Conservation (phyloP, 2,329 filamentous ascomycete species). For the Cladobotryum protrusum region DNA sequence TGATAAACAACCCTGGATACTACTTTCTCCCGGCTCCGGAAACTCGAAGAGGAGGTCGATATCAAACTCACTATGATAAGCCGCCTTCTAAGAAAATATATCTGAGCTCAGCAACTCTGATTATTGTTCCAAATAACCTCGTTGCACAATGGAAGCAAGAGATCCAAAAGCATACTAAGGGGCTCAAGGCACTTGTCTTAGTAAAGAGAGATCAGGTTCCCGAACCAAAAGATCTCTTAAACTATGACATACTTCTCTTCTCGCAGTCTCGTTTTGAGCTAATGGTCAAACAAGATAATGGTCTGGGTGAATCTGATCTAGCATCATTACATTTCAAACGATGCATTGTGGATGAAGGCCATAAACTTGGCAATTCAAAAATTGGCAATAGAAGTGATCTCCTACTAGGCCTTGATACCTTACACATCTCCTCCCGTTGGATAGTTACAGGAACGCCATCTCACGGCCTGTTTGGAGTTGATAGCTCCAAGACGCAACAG, state of each 20-base stretch:
- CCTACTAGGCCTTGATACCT: constrained; percentile 43
- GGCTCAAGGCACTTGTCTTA: constrained; percentile 60
- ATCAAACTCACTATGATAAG: constrained; percentile 9
- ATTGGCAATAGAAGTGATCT: constrained; percentile 50
- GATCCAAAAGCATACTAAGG: constrained; percentile 67
- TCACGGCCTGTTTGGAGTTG: constrained; percentile 69
- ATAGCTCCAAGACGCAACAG: constrained; percentile 10
- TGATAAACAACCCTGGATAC: constrained; percentile 51
- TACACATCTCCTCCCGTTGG: constrained; percentile 72
- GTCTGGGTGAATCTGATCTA: constrained; percentile 50
- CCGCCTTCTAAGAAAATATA: constrained; percentile 47
- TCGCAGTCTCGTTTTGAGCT: constrained; percentile 67
- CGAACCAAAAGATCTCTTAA: constrained; percentile 47
- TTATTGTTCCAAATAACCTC: constrained; percentile 79
- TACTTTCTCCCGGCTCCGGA: constrained; percentile 50
- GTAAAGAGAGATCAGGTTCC: constrained; percentile 52
- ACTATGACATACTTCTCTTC: constrained; percentile 73
- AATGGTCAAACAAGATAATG: constrained; percentile 33
- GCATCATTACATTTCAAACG: constrained; percentile 74
- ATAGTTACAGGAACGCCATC: constrained; percentile 88
- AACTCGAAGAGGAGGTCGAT: constrained; percentile 22
- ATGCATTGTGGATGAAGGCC: constrained; percentile 88
- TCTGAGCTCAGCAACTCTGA: constrained; percentile 63
- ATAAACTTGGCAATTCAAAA: constrained; percentile 66
- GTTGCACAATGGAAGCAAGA: constrained; percentile 79